Evolutionary conservation across 257 asterid genomes (phyloP).

Genomic region (Coffea canephora): DNA sequence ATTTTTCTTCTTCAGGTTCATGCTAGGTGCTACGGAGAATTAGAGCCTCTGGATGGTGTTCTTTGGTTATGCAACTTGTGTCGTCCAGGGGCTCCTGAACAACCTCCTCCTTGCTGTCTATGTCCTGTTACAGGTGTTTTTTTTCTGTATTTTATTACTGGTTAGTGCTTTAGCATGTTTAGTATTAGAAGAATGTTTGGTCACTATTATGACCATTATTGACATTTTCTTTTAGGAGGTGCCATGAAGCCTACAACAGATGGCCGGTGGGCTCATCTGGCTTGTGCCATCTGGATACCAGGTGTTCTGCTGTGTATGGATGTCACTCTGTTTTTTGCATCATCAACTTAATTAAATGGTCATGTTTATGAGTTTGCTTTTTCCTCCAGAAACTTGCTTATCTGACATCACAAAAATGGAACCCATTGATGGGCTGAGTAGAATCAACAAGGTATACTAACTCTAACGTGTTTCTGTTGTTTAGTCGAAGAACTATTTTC

Average conservation of each 20-base stretch:
- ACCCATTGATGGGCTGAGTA: constrained; percentile 87
- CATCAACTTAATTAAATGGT: neutral
- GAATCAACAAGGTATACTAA: constrained; percentile 73
- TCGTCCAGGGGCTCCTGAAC: constrained; percentile 88
- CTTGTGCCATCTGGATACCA: constrained; percentile 99
- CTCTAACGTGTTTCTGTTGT: neutral
- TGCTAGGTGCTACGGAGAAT: constrained; percentile 97
- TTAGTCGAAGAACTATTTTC: neutral
- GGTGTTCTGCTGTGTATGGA: constrained; percentile 39
- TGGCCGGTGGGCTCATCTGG: constrained; percentile 99
- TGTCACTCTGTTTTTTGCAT: neutral
- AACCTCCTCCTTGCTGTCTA: constrained; percentile 82
- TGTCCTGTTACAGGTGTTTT: constrained; percentile 85
- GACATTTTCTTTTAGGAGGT: constrained; percentile 60
- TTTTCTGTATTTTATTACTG: constrained; percentile 3
- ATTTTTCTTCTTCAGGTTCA: constrained; percentile 66
- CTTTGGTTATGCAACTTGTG: constrained; percentile 99
- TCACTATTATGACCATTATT: neutral
- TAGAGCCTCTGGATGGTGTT: constrained; percentile 71
- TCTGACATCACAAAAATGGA: constrained; percentile 90
- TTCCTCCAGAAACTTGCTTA: constrained; percentile 84
- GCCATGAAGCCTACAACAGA: constrained; percentile 99
- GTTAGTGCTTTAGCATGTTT: constrained; percentile 8
- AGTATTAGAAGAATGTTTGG: neutral
- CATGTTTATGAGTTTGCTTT: constrained; percentile 5